These are phyloP conservation scores for Verbena officinalis DNA, from an alignment of 257 asterid genomes.

Conservation along the genomic window DNA sequence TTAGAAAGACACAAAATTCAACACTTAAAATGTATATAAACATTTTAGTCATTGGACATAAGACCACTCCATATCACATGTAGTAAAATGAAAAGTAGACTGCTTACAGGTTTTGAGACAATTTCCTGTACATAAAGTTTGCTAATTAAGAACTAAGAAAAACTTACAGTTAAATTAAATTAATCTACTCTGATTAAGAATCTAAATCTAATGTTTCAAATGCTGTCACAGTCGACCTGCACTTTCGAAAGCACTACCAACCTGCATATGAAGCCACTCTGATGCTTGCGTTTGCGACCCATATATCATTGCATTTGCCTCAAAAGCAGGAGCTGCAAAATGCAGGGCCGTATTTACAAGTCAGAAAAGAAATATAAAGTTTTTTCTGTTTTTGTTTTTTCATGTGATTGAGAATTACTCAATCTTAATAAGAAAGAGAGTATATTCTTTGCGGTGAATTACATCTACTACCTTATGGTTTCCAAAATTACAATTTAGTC, in stretches of 20 bases:
- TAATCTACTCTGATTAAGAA: neutral
- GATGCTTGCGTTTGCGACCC: constrained; percentile 61
- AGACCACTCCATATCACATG: no score
- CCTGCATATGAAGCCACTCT: constrained; percentile 93
- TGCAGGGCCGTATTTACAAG: no score
- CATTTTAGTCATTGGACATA: no score
- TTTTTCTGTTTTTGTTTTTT: no score
- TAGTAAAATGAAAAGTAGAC: no score
- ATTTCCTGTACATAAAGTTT: neutral
- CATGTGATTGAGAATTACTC: no score
- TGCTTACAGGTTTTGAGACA: neutral
- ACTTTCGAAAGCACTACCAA: constrained; percentile 62
- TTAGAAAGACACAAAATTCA: neutral
- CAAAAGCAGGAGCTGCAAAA: constrained; percentile 57
- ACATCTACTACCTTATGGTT: no score
- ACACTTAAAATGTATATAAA: neutral
- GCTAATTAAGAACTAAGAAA: no score
- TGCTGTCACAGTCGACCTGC: constrained; percentile 34
- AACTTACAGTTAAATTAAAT: neutral
- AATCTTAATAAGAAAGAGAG: no score
- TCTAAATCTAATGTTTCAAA: neutral
- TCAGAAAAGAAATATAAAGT: no score
- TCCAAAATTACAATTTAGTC: no score
- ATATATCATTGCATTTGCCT: constrained; percentile 61
- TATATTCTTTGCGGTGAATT: no score